These are phyloP conservation scores for Penicillium sp. DNA, from an alignment of 2,329 filamentous ascomycete species.

Conservation along the genomic window DNA sequence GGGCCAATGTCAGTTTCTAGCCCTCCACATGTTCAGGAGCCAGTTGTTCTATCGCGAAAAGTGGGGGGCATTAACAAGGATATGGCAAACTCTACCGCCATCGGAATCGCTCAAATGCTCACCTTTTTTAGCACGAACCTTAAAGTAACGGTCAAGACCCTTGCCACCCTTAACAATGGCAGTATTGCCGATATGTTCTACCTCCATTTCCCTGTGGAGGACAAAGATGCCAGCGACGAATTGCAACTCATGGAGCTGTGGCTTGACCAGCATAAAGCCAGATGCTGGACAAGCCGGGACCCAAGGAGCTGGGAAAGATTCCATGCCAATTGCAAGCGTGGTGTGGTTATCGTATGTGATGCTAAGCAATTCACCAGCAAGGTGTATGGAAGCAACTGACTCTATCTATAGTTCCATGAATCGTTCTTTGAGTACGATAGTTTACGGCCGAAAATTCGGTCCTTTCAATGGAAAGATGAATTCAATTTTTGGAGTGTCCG, in stretches of 20 bases:
- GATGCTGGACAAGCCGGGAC: conserved; percentile 29
- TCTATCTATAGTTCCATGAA: conserved; percentile 36
- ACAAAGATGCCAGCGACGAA: conserved; percentile 21
- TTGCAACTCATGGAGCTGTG: conserved; percentile 28
- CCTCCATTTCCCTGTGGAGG: conserved; percentile 32
- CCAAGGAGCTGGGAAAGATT: conserved; percentile 40
- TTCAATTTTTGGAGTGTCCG: conserved; percentile 40
- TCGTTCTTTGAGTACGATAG: conserved; percentile 31
- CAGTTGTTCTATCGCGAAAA: not conserved
- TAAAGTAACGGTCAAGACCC: conserved; percentile 28
- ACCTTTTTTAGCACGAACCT: conserved; percentile 15
- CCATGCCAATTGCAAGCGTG: conserved; percentile 22
- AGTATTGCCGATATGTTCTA: conserved; percentile 31
- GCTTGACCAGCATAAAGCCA: conserved; percentile 25
- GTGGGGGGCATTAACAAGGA: not conserved
- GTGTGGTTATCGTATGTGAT: conserved; percentile 38
- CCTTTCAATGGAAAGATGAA: conserved; percentile 21
- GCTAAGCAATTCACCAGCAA: not conserved
- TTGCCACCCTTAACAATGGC: conserved; percentile 21
- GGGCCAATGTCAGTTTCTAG: not conserved
- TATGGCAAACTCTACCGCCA: not conserved
- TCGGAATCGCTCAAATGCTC: not conserved
- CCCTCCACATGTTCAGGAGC: not conserved
- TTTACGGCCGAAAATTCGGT: conserved; percentile 26
- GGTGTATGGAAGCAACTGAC: not conserved